Conservation (phyloP, 305 asterid genomes). For the Fraxinus sp. region DNA sequence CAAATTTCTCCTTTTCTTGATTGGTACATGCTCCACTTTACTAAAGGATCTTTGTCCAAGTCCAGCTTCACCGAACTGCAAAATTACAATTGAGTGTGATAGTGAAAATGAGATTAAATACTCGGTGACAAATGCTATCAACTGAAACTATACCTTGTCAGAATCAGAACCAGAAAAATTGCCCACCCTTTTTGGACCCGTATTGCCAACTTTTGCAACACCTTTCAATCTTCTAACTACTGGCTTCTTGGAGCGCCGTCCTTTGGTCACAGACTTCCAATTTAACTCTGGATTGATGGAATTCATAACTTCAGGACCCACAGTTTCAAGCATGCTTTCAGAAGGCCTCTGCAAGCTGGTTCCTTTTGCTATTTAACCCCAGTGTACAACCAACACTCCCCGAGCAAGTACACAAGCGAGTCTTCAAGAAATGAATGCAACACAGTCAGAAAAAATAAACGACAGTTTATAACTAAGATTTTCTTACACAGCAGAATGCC, state of each 20-base stretch:
- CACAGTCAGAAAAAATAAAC: conserved; percentile 15
- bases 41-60: conserved; percentile 39
- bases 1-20: conserved; percentile 65
- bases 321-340: conserved; percentile 50
- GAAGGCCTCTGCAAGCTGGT: conserved; percentile 26
- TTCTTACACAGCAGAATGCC: not conserved
- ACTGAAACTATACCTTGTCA: conserved; percentile 52
- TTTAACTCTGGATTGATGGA: conserved; percentile 49
- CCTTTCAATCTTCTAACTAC: conserved; percentile 49
- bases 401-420: conserved; percentile 37
- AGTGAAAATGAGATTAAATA: conserved; percentile 3
- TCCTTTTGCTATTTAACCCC: conserved; percentile 28
- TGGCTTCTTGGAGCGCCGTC: conserved; percentile 66
- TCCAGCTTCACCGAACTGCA: conserved; percentile 50
- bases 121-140: not conserved
- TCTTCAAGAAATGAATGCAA: conserved; percentile 31
- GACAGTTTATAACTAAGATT: not conserved
- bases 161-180: conserved; percentile 72
- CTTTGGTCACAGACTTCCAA: conserved; percentile 76
- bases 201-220: conserved; percentile 36
- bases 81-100: not conserved
- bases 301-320: conserved; percentile 52
- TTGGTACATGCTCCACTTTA: conserved; percentile 50
- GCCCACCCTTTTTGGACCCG: conserved; percentile 70
- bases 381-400: conserved; percentile 25